Base-by-base conservation (phyloP, 169 alveolate genomes). In the Cryptosporidium sp. region DNA sequence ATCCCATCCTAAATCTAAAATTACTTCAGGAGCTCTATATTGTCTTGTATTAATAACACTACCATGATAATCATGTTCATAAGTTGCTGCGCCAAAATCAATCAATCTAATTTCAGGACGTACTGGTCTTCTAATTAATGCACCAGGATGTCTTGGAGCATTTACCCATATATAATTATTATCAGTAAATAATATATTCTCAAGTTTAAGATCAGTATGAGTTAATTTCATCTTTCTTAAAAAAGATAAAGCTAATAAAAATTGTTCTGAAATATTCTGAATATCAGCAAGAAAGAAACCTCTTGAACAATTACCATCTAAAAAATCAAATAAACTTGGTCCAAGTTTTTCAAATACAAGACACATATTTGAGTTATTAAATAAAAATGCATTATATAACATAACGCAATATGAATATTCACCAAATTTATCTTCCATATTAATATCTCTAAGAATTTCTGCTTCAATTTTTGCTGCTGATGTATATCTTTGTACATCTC, bases 201-300 rank as follows among this genome's bases (percentile, higher is more conserved):
- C 99, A 9, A 99, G 99, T 93, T 98, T 98, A 84, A 98, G 93
- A 94, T 98, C 99, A n/a, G 99, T 98, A 92, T 98, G 99, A 5
- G 99, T 96, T 71, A 98, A 92, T 21, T 94, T 89, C 73, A 96
- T 92, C 31, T 91, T 93, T 69, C 97, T 98, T 62, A 98, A 91
- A 89, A 97, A 98, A 67, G 96, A 93, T 14, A 98, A 91, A 0
- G 98, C 98, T 67, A 94, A 93, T 86, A 98, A 94, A 67, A 97
- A 91, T 93, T 98, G 98, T 75, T 92, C 93, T 12, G 99, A 98
- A 45, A 98, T 93, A 16, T 87, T 84, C 92, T 96, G 97, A 14
- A 98, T 97, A 85, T 97, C 98, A 33, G 94, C 93, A 73, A 97
- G 86, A 35, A 94, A 95, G 93, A 96, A 97, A 48, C 99, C 99